These are phyloP conservation scores for Dendrobium officinale DNA, from an alignment of 106 monocot genomes.

Conservation along the genomic window DNA sequence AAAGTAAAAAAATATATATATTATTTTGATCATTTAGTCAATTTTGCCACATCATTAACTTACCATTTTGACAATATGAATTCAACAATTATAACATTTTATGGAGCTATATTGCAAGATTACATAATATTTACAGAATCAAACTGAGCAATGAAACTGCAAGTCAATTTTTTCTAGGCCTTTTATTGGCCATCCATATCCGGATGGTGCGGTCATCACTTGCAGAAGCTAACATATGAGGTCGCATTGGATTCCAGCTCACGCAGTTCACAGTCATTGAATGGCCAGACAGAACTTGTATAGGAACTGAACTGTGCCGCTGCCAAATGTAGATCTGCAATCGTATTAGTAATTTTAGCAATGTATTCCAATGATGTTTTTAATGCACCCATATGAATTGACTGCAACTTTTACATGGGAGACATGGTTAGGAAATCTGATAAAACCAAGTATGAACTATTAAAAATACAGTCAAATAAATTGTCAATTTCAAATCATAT, in stretches of 20 bases:
- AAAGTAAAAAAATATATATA: too few relatives aligned
- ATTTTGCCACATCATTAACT: background rate
- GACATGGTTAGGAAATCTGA: too few relatives aligned
- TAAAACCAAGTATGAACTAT: too few relatives aligned
- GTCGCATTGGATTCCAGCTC: slow-evolving; percentile 60
- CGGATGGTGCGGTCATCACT: slow-evolving; percentile 63
- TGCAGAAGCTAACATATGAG: slow-evolving; percentile 72
- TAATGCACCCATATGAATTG: background rate
- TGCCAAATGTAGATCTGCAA: slow-evolving; percentile 72
- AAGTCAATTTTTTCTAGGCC: background rate
- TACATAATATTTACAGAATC: slow-evolving; percentile 6
- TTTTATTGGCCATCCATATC: slow-evolving; percentile 41
- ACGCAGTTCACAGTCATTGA: slow-evolving; percentile 57
- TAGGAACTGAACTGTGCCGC: slow-evolving; percentile 27
- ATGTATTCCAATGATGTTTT: background rate
- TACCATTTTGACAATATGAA: background rate
- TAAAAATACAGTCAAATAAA: too few relatives aligned
- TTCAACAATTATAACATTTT: background rate
- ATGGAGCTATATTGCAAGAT: background rate
- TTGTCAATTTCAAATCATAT: too few relatives aligned
- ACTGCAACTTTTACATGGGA: too few relatives aligned
- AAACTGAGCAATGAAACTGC: background rate
- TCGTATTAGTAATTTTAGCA: background rate
- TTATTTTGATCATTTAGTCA: too few relatives aligned
- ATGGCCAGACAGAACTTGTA: slow-evolving; percentile 55